Conservation (phyloP, 345 rosid species). For the Turnera subulata region DNA sequence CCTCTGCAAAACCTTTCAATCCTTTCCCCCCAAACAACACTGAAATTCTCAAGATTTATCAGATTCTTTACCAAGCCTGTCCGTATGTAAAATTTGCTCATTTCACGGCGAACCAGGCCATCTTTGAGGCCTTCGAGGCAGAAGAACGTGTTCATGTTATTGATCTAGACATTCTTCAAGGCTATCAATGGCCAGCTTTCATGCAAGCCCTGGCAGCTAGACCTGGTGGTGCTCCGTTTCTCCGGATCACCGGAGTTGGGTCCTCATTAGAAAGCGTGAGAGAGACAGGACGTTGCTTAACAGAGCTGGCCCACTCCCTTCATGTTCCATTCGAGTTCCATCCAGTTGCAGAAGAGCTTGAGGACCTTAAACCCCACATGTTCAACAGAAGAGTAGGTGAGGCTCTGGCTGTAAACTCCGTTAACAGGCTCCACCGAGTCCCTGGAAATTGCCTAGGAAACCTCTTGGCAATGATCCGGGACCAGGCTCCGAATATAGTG, state of each 20-base stretch:
- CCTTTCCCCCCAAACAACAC: conserved; percentile 48
- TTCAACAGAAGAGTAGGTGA: conserved; percentile 61
- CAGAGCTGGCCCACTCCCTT: conserved; percentile 60
- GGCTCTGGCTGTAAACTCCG: conserved; percentile 56
- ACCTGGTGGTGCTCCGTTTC: conserved; percentile 52
- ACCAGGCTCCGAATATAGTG: conserved; percentile 64
- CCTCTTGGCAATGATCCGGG: conserved; percentile 50
- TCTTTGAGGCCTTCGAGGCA: conserved; percentile 62
- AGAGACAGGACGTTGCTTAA: conserved; percentile 59
- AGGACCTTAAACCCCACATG: conserved; percentile 59
- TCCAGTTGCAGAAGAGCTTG: conserved; percentile 50
- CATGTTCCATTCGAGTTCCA: conserved; percentile 63
- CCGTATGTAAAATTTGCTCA: conserved; percentile 66
- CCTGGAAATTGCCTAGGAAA: conserved; percentile 41
- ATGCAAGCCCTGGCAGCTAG: conserved; percentile 72
- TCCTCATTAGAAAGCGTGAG: conserved; percentile 32
- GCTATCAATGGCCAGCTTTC: conserved; percentile 80
- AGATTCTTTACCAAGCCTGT: conserved; percentile 65
- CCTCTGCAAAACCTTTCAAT: conserved; percentile 30
- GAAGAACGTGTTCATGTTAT: conserved; percentile 73
- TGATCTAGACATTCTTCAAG: conserved; percentile 64
- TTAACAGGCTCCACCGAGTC: conserved; percentile 48
- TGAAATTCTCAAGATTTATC: conserved; percentile 56
- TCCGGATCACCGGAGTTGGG: conserved; percentile 59
- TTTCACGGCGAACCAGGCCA: conserved; percentile 70